Evolutionary conservation across 2,329 filamentous ascomycete genomes (phyloP), one percentile per base, ranked within the genome.

Genomic region (Parascedosporium putredinis): DNA sequence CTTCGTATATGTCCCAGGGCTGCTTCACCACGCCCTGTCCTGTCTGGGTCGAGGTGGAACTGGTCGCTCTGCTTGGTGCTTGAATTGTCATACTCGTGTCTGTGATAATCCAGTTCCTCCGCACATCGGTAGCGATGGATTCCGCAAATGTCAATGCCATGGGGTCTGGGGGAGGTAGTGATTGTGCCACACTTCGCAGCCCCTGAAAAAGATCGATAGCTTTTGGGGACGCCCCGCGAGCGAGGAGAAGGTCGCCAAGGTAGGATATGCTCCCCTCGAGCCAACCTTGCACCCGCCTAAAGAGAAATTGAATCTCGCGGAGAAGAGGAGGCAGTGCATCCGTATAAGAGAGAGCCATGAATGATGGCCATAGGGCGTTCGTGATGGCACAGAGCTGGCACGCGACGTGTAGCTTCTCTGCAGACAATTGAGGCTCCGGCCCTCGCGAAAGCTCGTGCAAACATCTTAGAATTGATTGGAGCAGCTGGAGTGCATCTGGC

Each of bases 81-180:
- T 43, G 47, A 20, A 49, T 49, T 12, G 34, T 49, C 34, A 49
- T 51, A 16, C 22, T 18, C 20, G 20, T 20, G 9, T 49, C 47
- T 16, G 59, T 58, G 1, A 62, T 56, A 6, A 64, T 51, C 75
- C 75, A 78, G 38, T 68, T 71, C 42, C 63, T 65, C 3, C 60
- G 59, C 9, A 76, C 66, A 38, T 78, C 73, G 7, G 65, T 62
- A 4, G 66, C 50, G 33, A 78, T 71, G 45, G 66, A 66, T 14
- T 64, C 62, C 5, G 62, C 60, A 50, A 77, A 76, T 38, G 54
- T 64, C 25, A 61, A 57, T 7, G 70, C 58, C 23, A 70, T 48
- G 10, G 40, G n/a, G 22, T 47, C 38, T 16, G 40, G 22, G 31
- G 14, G 24, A 16, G 24, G 38, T 18, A 27, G 24, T 43, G 18